phyloP scores from a whole-genome alignment of 2,329 filamentous ascomycete genomes.

The Fusarium sarcochroum region DNA sequence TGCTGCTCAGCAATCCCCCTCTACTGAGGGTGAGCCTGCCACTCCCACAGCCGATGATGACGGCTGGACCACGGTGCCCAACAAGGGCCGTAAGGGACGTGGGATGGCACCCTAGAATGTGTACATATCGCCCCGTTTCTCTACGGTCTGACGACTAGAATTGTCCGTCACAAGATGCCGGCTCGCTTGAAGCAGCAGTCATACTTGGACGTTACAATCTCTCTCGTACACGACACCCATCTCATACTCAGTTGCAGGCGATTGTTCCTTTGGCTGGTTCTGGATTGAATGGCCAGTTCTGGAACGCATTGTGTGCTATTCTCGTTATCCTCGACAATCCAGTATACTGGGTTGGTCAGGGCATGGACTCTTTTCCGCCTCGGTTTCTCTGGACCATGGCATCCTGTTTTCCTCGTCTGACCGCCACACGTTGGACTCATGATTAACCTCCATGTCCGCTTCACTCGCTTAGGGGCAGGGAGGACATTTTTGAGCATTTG shows the following conservation, averaged over 20 bases:
- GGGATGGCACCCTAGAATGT: slow-evolving; percentile 50
- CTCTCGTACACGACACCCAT: slow-evolving; percentile 41
- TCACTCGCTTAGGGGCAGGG: slow-evolving; percentile 32
- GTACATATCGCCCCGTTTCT: slow-evolving; percentile 55
- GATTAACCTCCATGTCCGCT: slow-evolving; percentile 35
- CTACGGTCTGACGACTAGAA: slow-evolving; percentile 55
- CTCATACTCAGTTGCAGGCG: slow-evolving; percentile 35
- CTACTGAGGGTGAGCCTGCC: slow-evolving; percentile 51
- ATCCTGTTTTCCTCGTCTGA: slow-evolving; percentile 45
- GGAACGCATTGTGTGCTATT: slow-evolving; percentile 22
- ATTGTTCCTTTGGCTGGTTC: slow-evolving; percentile 2
- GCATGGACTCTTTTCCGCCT: slow-evolving; percentile 38
- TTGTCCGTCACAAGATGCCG: slow-evolving; percentile 51
- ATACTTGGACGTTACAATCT: slow-evolving; percentile 36
- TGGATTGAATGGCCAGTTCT: not conserved
- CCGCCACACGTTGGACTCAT: slow-evolving; percentile 47
- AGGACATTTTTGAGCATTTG: slow-evolving; percentile 49
- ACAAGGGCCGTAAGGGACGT: slow-evolving; percentile 57
- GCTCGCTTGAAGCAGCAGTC: slow-evolving; percentile 37
- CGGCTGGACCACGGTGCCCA: slow-evolving; percentile 72
- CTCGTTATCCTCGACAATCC: slow-evolving; percentile 30
- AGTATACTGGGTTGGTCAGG: slow-evolving; percentile 15
- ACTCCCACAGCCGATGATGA: slow-evolving; percentile 66
- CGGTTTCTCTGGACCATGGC: slow-evolving; percentile 33
- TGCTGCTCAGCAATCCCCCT: slow-evolving; percentile 55